A percentile compares a stretch with the other conserved stretches of the same genome.
These are phyloP conservation scores for Boletus tylopilopsis DNA, from an alignment of 768 basidiomycete genomes.

Conservation along the genomic window DNA sequence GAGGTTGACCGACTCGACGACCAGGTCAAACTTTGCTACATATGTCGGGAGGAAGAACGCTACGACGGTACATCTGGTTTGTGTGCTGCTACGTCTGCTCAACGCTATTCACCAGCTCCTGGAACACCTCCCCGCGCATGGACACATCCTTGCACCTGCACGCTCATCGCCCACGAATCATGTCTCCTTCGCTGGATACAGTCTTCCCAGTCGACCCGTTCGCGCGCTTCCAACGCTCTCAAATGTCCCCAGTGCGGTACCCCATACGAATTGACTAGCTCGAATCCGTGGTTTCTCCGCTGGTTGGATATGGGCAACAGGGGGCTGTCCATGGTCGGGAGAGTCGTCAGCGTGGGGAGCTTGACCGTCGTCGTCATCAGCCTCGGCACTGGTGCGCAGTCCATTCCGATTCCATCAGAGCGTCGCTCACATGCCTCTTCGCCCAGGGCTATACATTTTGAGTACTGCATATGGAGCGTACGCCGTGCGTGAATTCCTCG, in stretches of 20 bases:
- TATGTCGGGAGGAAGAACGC: constrained; percentile 71
- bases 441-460: constrained; percentile 43
- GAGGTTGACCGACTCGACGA: constrained; percentile 1
- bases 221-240: constrained; percentile 56
- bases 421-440: constrained; percentile 7
- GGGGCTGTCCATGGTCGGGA: constrained; percentile 47
- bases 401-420: not conserved
- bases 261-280: constrained; percentile 62
- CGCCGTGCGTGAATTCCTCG: constrained; percentile 66
- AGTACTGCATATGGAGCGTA: constrained; percentile 69
- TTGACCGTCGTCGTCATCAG: constrained; percentile 49
- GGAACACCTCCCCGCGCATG: constrained; percentile 53
- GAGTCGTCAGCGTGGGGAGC: constrained; percentile 48
- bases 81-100: not conserved
- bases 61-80: constrained; percentile 36
- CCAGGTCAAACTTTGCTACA: constrained; percentile 74
- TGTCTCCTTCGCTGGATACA: constrained; percentile 81
- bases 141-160: constrained; percentile 81
- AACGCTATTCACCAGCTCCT: constrained; percentile 29
- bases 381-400: constrained; percentile 56
- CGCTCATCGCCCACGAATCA: constrained; percentile 73
- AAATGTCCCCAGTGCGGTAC: constrained; percentile 79
- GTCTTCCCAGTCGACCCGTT: constrained; percentile 56
- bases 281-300: constrained; percentile 50
- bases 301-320: constrained; percentile 51